phyloP scores from a whole-genome alignment of 345 rosid species.

The Citrus mangshanensis region DNA sequence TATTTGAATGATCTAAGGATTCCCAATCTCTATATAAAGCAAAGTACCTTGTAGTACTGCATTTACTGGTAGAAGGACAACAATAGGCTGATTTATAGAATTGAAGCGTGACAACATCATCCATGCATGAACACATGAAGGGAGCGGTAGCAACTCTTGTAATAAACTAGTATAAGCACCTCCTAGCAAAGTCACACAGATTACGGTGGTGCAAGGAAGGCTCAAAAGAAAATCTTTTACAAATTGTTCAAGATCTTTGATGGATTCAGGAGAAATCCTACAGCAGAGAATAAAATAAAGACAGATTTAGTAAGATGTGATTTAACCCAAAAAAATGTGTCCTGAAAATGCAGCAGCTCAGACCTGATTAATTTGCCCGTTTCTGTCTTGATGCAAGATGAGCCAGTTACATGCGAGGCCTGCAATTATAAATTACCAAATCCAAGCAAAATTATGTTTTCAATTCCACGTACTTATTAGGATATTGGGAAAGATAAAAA shows the following conservation, averaged over 20 bases:
- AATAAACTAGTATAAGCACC: constrained; percentile 51
- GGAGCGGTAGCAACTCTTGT: constrained; percentile 46
- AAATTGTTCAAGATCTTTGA: constrained; percentile 60
- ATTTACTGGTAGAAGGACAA: constrained; percentile 68
- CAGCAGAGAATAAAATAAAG: constrained; percentile 23
- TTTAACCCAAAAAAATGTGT: neutral
- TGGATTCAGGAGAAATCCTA: constrained; percentile 80
- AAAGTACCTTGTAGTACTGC: constrained; percentile 64
- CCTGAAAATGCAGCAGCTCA: constrained; percentile 20
- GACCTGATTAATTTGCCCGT: constrained; percentile 46
- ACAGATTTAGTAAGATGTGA: constrained; percentile 13
- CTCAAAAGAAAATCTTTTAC: constrained; percentile 51
- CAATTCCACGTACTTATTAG: neutral
- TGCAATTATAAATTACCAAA: constrained; percentile 30
- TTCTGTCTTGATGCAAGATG: constrained; percentile 32
- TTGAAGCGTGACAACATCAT: constrained; percentile 70
- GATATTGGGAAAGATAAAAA: neutral
- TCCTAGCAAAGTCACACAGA: constrained; percentile 74
- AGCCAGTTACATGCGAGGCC: constrained; percentile 35
- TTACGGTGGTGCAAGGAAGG: constrained; percentile 60
- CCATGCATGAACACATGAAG: constrained; percentile 65
- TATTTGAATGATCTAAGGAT: neutral
- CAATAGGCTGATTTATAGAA: constrained; percentile 55
- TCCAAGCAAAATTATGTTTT: constrained; percentile 2
- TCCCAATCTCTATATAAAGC: constrained; percentile 7